Evolutionary conservation across 2,329 filamentous ascomycete genomes (phyloP), one percentile per base, ranked within the genome.

Genomic region (Trichoderma aggressivum): DNA sequence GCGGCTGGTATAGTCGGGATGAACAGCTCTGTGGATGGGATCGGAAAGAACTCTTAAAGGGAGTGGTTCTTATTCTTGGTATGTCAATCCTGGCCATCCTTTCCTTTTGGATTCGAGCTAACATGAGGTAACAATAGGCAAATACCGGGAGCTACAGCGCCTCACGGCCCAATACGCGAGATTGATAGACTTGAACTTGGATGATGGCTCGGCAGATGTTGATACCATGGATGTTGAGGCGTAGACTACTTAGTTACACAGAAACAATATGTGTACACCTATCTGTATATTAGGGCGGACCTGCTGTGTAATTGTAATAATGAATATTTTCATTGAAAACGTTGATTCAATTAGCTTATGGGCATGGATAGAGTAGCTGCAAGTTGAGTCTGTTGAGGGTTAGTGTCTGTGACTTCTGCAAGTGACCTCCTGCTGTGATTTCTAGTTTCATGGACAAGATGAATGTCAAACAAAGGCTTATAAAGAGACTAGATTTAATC

Each of bases 81-180:
- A 88, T 82, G 53, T 21, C 12, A n/a, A 26, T 26, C 28, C n/a
- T 32, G 26, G 6, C 61, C 1, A 5, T n/a, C 8, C 5, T 12
- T 11, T 50, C 21, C 7, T 47, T 16, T 32, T 26, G 39, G 14
- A 14, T 21, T 3, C 12, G 11, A 62, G 55, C 81, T 86, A 79
- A 85, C 77, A 59, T 11, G 8, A n/a, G n/a, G n/a, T n/a, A n/a
- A 3, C 39, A 70, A 50, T 75, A 97, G 94, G 94, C 72, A 98
- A 98, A 90, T 95, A 96, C 82, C 91, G 96, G 70, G 97, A 98
- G 79, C 85, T 99, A 34, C 96, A 99, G 81, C 88, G 96, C 30
- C 88, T 98, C 55, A 97, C 94, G n/a, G 93, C 98, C 30, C 95
- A 97, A 73, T 98, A 98, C 80, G 95, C 95, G 14, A 90, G 93